These are phyloP conservation scores for Trichoderma parareesei DNA, from an alignment of 495 filamentous ascomycete species.

Conservation along the genomic window DNA sequence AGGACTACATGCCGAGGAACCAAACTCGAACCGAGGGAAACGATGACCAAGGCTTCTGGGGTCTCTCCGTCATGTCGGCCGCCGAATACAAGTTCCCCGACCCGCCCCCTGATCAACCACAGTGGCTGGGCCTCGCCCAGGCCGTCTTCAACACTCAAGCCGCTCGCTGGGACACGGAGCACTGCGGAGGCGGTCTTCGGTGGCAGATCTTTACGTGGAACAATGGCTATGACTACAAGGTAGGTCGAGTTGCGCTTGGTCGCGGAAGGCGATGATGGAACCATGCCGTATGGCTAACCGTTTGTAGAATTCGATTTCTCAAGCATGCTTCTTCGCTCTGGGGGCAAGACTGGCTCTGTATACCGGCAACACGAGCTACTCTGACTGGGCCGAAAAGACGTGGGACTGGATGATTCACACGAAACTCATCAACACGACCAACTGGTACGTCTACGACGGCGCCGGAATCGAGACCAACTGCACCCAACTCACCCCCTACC, in stretches of 20 bases:
- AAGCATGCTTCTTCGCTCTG: slow-evolving; percentile 65
- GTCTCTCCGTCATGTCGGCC: slow-evolving; percentile 56
- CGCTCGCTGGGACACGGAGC: slow-evolving; percentile 54
- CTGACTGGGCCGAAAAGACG: slow-evolving; percentile 59
- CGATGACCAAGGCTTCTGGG: slow-evolving; percentile 65
- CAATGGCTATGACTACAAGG: slow-evolving; percentile 54
- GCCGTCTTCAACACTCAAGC: slow-evolving; percentile 72
- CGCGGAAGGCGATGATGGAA: slow-evolving; percentile 17
- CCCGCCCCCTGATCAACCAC: slow-evolving; percentile 48
- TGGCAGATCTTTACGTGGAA: slow-evolving; percentile 84
- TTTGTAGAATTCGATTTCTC: slow-evolving; percentile 52
- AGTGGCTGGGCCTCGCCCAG: slow-evolving; percentile 73
- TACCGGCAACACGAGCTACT: slow-evolving; percentile 62
- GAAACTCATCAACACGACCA: slow-evolving; percentile 36
- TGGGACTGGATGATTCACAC: slow-evolving; percentile 57
- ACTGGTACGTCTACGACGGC: slow-evolving; percentile 56
- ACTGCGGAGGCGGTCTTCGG: slow-evolving; percentile 66
- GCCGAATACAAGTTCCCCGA: slow-evolving; percentile 56
- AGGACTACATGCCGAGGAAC: slow-evolving; percentile 58
- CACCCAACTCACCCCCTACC: slow-evolving; percentile 37
- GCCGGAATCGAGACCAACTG: slow-evolving; percentile 41
- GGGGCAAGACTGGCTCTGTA: slow-evolving; percentile 61
- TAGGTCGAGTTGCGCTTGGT: slow-evolving; percentile 54
- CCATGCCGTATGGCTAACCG: background rate
- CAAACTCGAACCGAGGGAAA: slow-evolving; percentile 56